A percentile compares a stretch with the other conserved stretches of the same genome.
Evolutionary conservation across 106 monocot genomes (phyloP).

Genomic region (Apostasia ramifera): DNA sequence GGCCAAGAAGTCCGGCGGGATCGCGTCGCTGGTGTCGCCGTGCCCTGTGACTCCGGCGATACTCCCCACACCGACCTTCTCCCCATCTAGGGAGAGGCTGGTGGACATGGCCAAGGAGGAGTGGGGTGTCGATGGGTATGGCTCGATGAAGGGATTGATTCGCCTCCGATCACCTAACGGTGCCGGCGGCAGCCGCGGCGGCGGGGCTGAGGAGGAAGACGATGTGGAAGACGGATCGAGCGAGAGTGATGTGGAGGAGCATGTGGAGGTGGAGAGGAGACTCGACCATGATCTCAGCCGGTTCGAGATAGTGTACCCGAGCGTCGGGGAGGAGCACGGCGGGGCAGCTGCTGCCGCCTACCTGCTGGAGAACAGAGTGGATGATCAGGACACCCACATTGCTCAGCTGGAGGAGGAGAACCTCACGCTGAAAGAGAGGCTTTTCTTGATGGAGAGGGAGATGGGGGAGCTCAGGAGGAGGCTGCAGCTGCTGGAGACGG

Average conservation of each 20-base stretch:
- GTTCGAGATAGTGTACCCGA: constrained; percentile 46
- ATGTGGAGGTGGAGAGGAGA: constrained; percentile 78
- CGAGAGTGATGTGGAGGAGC: constrained; percentile 69
- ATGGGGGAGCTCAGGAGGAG: constrained; percentile 60
- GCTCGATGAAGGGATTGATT: constrained; percentile 94
- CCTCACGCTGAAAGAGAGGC: constrained; percentile 70
- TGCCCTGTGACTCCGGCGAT: constrained; percentile 94
- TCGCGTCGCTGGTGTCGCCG: constrained; percentile 84
- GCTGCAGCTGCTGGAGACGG: constrained; percentile 42
- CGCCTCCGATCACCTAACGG: constrained; percentile 39
- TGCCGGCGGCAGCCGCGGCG: constrained; percentile 4
- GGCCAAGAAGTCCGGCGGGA: constrained; percentile 88
- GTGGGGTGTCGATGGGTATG: constrained; percentile 98
- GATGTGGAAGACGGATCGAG: constrained; percentile 48
- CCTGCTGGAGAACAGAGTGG: constrained; percentile 47
- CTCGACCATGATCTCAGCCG: constrained; percentile 51
- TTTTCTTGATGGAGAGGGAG: constrained; percentile 87
- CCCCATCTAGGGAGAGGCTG: constrained; percentile 72
- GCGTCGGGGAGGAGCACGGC: constrained; percentile 15
- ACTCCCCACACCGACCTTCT: constrained; percentile 87
- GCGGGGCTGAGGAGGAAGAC: constrained; percentile 25
- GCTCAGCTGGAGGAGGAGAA: constrained; percentile 90
- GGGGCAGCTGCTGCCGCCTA: constrained; percentile 14
- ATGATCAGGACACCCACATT: constrained; percentile 68
- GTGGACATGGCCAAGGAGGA: constrained; percentile 99